A percentile compares a stretch with the other conserved stretches of the same genome.
Evolutionary conservation across 2,329 filamentous ascomycete genomes (phyloP).

Genomic region (Fusarium sterilihyphosum): DNA sequence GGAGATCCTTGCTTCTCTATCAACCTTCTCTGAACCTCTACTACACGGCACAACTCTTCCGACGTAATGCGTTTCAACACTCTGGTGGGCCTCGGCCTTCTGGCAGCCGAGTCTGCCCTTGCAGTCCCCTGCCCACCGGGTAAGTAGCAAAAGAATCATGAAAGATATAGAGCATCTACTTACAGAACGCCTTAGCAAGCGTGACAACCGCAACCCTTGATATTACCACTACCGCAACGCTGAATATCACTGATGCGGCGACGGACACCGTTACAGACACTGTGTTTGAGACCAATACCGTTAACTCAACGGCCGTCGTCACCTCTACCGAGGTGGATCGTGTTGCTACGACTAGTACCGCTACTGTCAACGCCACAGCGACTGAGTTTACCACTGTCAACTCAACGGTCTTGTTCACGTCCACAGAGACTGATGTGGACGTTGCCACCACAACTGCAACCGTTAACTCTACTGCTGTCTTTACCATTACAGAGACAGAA

Average conservation of each 20-base stretch:
- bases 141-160: background rate
- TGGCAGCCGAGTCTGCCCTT: constrained; percentile 7
- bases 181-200: background rate
- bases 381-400: background rate
- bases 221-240: background rate
- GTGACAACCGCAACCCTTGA: background rate
- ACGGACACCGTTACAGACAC: background rate
- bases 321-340: background rate
- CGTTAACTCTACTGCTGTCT: background rate
- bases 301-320: background rate
- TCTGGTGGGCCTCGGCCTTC: constrained; percentile 9
- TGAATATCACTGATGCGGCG: background rate
- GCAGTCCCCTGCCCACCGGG: constrained; percentile 4
- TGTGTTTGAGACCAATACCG: background rate
- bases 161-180: background rate
- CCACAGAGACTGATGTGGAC: background rate
- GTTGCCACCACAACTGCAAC: background rate
- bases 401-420: background rate
- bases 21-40: background rate
- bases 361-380: background rate
- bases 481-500: background rate
- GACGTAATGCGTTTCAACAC: constrained; percentile 1
- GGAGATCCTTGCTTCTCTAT: background rate
- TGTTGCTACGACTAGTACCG: background rate
- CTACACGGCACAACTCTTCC: background rate